Evolutionary conservation across 441 rosid species (phyloP).

Genomic region (Erodium trifolium): DNA sequence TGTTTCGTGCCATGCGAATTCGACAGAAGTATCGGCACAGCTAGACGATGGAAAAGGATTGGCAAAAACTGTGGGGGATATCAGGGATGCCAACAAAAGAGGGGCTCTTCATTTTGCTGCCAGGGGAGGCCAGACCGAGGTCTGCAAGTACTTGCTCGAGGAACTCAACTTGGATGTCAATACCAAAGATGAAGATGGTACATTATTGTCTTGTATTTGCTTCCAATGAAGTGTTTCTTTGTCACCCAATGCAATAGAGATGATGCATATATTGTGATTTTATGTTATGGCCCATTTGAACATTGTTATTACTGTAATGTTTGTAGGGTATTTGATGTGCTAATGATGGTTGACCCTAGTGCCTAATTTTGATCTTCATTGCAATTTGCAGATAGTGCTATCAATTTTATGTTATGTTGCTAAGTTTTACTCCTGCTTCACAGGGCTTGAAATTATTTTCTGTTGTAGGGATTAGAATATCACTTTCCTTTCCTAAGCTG

Average conservation of each 20-base stretch:
- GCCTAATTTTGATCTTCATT: neutral
- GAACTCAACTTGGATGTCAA: conserved; percentile 62
- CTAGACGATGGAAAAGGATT: conserved; percentile 81
- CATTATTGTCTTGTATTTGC: neutral
- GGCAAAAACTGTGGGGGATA: conserved; percentile 53
- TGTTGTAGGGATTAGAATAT: neutral
- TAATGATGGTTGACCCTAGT: neutral
- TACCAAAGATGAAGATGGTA: conserved; percentile 80
- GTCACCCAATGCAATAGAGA: neutral
- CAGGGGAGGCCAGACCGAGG: conserved; percentile 74
- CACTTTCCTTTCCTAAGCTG: neutral
- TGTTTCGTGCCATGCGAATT: conserved; percentile 15
- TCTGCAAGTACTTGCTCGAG: conserved; percentile 74
- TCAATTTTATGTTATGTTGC: neutral
- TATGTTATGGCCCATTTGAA: neutral
- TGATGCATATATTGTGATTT: neutral
- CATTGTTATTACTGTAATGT: neutral
- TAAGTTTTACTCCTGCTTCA: no score
- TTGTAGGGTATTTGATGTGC: neutral
- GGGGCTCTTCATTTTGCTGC: conserved; percentile 97
- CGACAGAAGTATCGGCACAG: conserved; percentile 52
- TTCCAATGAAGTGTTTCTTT: neutral
- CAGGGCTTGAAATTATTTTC: no score
- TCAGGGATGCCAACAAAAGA: conserved; percentile 84
- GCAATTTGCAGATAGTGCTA: neutral